Conservation (phyloP, 768 basidiomycete species). For the Cubamyces sp. region DNA sequence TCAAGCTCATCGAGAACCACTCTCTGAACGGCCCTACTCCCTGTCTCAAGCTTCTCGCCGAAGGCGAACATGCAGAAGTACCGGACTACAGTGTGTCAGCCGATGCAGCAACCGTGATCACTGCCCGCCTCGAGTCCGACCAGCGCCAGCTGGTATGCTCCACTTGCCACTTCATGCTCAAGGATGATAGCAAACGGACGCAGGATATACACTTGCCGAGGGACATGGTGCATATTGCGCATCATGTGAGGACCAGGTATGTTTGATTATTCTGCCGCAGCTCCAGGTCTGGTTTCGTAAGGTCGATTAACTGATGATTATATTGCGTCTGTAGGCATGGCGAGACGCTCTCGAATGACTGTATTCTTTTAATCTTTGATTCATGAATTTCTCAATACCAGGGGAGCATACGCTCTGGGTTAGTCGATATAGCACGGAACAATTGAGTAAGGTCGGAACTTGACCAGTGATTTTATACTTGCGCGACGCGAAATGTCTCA, state of each 20-base stretch:
- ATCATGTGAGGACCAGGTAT: slow-evolving; percentile 4
- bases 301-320: too few relatives aligned
- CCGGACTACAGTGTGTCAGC: neutral
- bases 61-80: neutral
- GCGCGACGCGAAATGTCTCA: too few relatives aligned
- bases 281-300: too few relatives aligned
- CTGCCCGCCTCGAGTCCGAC: neutral
- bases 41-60: neutral
- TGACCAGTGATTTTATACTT: too few relatives aligned
- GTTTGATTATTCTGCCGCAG: too few relatives aligned
- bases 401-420: too few relatives aligned
- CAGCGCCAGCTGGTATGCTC: neutral
- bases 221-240: neutral
- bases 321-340: too few relatives aligned
- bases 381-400: too few relatives aligned
- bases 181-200: neutral
- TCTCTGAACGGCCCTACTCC: neutral
- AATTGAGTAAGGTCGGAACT: too few relatives aligned
- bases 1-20: neutral
- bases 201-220: neutral
- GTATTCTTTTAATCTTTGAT: too few relatives aligned
- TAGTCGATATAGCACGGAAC: too few relatives aligned
- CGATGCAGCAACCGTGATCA: neutral
- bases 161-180: neutral
- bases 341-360: too few relatives aligned